Evolutionary conservation across 2,329 filamentous ascomycete genomes (phyloP), one percentile per base, ranked within the genome.

Genomic region (Clonostachys rhizophaga): DNA sequence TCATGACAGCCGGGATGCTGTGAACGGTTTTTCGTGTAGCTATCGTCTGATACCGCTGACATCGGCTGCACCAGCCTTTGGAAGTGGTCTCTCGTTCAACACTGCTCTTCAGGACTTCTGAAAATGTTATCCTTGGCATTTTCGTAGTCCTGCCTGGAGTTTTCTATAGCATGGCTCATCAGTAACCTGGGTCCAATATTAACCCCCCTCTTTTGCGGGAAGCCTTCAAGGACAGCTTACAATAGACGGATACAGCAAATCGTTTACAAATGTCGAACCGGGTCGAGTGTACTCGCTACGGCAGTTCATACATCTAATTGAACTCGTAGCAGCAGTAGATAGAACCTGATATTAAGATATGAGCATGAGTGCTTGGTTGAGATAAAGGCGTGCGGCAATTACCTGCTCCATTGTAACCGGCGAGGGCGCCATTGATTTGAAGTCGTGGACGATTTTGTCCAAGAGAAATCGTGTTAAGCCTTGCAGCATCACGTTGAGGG

Each of bases 41-140:
- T 45, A 97, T 82, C 46, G 87, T 87, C 64, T 96, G 91, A 63
- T 99, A 97, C 20, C 90, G 81, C 54, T 91, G 87, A 62, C 95
- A 99, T 59, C 86, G 83, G 54, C 86, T 86, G 62, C 94, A 99
- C 91, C 91, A 99, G 7, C 94, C 94, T 57, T 92, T 84, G 41
- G 88, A 91, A 42, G 89, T 89, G 11, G 88, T 87, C 63, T 96
- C 90, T 46, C 90, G 79, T 66, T 97, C 92, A 33, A 99, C 86
- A 53, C 91, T 96, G 45, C 84, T 83, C 64, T 96, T 96, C n/a
- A 99, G 72, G 42, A 96, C 83, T 59, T 94, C 88, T 1, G 91
- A 95, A 63, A 99, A 99, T 45, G 78, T 89, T 56, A 72, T 77
- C 62, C 73, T 79, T 45, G 68, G 75, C 43, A 68, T 66, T 63